A percentile compares a stretch with the other conserved stretches of the same genome.
These are phyloP conservation scores for Mucor irregularis DNA, from an alignment of 371 early-diverging fungal species.

Conservation along the genomic window DNA sequence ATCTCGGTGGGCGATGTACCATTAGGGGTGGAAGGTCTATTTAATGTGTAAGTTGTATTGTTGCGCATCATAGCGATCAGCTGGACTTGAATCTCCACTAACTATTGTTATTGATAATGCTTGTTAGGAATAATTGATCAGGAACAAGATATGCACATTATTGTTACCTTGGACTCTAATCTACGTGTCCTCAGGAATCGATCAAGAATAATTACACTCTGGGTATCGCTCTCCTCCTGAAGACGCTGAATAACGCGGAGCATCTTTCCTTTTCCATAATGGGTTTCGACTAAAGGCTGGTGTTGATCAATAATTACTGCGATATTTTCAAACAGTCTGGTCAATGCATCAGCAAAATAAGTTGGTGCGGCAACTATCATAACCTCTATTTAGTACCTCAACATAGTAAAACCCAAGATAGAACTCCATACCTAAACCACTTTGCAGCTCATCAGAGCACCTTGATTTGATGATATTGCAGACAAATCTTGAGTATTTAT, in stretches of 20 bases:
- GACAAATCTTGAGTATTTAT: conserved; percentile 83
- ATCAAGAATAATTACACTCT: conserved; percentile 75
- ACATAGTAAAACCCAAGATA: no score
- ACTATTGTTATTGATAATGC: no score
- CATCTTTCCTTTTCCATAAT: conserved; percentile 88
- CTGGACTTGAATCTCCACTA: conserved; percentile 43
- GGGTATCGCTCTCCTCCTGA: conserved; percentile 85
- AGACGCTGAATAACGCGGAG: conserved; percentile 82
- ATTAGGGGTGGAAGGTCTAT: conserved; percentile 11
- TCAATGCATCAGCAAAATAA: conserved; percentile 74
- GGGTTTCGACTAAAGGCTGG: conserved; percentile 74
- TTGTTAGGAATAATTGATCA: background rate
- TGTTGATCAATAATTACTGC: conserved; percentile 86
- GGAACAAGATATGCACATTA: background rate
- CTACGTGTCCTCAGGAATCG: conserved; percentile 56
- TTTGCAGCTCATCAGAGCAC: conserved; percentile 66
- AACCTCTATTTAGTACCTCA: background rate
- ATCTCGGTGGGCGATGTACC: background rate
- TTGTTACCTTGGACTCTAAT: conserved; percentile 40
- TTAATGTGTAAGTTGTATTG: conserved; percentile 13
- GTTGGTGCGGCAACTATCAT: conserved; percentile 45
- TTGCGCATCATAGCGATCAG: conserved; percentile 38
- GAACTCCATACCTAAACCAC: conserved; percentile 39
- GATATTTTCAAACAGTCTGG: conserved; percentile 83
- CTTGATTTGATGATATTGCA: conserved; percentile 73